Evolutionary conservation across 768 basidiomycete genomes (phyloP).

Genomic region (Lactarius tabidus): DNA sequence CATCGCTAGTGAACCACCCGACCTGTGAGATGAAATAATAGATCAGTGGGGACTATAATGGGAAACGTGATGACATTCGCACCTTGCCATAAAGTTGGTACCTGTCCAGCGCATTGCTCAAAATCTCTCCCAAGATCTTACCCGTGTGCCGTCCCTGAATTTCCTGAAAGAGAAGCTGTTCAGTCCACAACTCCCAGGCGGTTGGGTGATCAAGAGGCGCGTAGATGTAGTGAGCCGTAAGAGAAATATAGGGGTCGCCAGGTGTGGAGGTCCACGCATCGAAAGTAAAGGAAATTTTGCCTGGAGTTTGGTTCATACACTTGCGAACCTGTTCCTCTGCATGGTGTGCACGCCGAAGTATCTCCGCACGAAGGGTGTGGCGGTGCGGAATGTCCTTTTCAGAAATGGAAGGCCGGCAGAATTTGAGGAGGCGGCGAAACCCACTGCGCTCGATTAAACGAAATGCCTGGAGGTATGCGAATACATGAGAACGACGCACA

Average conservation of each 20-base stretch:
- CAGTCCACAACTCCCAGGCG: background rate
- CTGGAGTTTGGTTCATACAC: background rate
- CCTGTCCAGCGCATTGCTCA: background rate
- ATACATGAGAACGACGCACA: background rate
- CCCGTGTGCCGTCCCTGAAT: background rate
- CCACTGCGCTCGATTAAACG: background rate
- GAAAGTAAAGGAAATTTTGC: background rate
- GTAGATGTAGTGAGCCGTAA: background rate
- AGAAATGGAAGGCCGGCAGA: background rate
- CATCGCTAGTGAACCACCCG: background rate
- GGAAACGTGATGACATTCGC: too few relatives aligned
- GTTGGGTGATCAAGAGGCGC: background rate
- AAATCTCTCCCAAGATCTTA: background rate
- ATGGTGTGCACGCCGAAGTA: background rate
- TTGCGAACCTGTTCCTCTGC: background rate
- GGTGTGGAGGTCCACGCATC: background rate
- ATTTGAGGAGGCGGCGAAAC: background rate
- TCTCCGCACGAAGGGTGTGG: background rate
- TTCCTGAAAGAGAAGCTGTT: background rate
- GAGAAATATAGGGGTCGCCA: background rate
- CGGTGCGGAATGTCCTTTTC: background rate
- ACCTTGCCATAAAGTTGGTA: background rate
- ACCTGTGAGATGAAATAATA: too few relatives aligned
- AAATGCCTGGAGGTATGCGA: background rate
- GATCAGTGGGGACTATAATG: too few relatives aligned